Base-by-base conservation (phyloP, 208 protist species). In the Leishmania amazonensis region DNA sequence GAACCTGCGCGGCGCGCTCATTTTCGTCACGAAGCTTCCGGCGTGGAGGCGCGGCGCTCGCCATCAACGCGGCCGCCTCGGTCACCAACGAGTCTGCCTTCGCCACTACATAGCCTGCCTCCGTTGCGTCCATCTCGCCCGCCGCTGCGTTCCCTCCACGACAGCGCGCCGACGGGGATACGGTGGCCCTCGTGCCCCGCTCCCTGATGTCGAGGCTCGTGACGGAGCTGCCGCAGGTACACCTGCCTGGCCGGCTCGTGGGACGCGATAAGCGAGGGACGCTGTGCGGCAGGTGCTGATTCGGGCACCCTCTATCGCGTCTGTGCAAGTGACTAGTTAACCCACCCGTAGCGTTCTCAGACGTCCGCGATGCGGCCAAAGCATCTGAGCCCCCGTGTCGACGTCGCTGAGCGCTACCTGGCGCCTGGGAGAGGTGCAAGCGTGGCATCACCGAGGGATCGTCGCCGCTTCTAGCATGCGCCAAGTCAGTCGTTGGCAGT, bases 1-100 rank as follows among this genome's bases (percentile, higher is more conserved):
- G 73, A 57, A 94, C 83, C 17, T 94, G 75, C 8, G 73, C 71
- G 38, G 76, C 76, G n/a, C 91, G 90, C 75, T 94, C 86, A 40
- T 86, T 81, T 1, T 84, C 83, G 24, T 67, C 86, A 74, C 91
- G 89, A 38, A 85, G 79, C 35, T 70, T 79, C 15, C 75, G 79
- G 3, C 64, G 76, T 2, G 72, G 31, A 1, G 78, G 79, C 2
- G 28, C 58, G 19, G 58, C 54, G 40, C 75, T 62, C 21, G 81
- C 62, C 75, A 82, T 73, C 7, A 86, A 49, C 47, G 47, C 74
- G 0, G 83, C 78, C 21, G 83, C 83, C 51, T 80, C 47, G 0
- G 49, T 70, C n/a, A 82, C 73, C 31, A 80, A 54, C 17, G 51
- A 54, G 0, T 54, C 73, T n/a, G 83, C 83, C 54, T 80, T 53